phyloP scores from a whole-genome alignment of 148 eudicot species.

The Suaeda aralocaspica region DNA sequence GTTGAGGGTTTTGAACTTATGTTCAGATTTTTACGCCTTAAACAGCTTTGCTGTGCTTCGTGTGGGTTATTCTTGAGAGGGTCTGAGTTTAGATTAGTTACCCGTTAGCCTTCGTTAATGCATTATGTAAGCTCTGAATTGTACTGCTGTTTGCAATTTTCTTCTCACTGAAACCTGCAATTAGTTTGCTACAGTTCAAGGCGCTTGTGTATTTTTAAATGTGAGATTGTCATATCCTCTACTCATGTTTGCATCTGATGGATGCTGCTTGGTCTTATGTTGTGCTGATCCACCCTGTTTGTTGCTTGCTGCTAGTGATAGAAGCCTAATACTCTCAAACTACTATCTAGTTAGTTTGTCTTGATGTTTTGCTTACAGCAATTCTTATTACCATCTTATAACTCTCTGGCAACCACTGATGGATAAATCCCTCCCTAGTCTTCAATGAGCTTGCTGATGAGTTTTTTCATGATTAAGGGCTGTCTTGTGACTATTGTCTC shows the following conservation, averaged over 20 bases:
- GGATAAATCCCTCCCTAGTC: neutral
- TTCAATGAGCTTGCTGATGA: neutral
- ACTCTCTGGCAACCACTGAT: neutral
- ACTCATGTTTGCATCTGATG: neutral
- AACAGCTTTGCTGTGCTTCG: too few relatives aligned
- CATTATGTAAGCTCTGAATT: too few relatives aligned
- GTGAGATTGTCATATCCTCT: neutral
- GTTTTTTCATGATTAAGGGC: neutral
- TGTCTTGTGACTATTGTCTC: neutral
- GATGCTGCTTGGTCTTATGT: neutral
- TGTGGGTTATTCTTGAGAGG: too few relatives aligned
- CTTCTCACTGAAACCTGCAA: too few relatives aligned
- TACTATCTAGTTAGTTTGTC: neutral
- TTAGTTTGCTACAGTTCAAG: neutral
- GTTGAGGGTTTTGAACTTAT: too few relatives aligned
- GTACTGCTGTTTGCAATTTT: too few relatives aligned
- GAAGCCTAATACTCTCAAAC: neutral
- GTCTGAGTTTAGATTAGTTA: too few relatives aligned
- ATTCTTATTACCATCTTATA: neutral
- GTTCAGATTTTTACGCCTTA: too few relatives aligned
- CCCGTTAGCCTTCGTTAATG: too few relatives aligned
- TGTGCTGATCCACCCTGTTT: neutral
- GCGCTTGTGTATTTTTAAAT: neutral
- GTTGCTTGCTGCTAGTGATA: neutral
- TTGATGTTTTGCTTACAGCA: neutral